phyloP scores from a whole-genome alignment of 495 filamentous ascomycete genomes.

The Niebla homalea region DNA sequence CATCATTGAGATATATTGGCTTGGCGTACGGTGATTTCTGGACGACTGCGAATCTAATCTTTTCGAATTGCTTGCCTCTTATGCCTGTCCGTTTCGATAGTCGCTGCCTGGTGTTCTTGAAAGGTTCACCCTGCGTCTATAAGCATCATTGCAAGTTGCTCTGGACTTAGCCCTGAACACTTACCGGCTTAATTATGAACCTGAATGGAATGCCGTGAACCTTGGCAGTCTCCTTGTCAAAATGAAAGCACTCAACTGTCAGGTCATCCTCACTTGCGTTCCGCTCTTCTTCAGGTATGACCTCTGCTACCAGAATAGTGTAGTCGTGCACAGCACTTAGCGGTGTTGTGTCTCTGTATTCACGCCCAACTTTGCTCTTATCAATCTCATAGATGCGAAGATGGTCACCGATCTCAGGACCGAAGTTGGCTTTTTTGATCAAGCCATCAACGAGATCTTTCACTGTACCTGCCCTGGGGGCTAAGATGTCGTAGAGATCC shows the following conservation, averaged over 20 bases:
- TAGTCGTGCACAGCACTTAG: slow-evolving; percentile 76
- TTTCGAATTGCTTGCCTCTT: slow-evolving; percentile 96
- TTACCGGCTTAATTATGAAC: slow-evolving; percentile 73
- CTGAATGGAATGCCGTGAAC: slow-evolving; percentile 77
- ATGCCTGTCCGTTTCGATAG: slow-evolving; percentile 81
- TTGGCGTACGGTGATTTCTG: slow-evolving; percentile 54
- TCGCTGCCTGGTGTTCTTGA: slow-evolving; percentile 81
- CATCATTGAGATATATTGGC: slow-evolving; percentile 74
- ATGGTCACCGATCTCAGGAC: slow-evolving; percentile 53
- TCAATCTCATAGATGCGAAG: slow-evolving; percentile 71
- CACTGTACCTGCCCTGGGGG: slow-evolving; percentile 67
- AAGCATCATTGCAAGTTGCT: slow-evolving; percentile 10
- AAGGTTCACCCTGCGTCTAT: slow-evolving; percentile 56
- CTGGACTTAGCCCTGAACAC: slow-evolving; percentile 16
- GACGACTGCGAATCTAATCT: slow-evolving; percentile 89
- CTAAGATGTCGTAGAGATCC: slow-evolving; percentile 67
- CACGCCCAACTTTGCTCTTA: slow-evolving; percentile 64
- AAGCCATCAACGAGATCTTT: slow-evolving; percentile 61
- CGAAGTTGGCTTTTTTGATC: slow-evolving; percentile 64
- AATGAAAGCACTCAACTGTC: slow-evolving; percentile 73
- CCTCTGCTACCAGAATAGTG: slow-evolving; percentile 64
- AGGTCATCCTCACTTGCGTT: slow-evolving; percentile 42
- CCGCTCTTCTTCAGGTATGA: slow-evolving; percentile 65
- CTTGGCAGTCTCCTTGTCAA: slow-evolving; percentile 72
- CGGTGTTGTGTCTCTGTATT: slow-evolving; percentile 46